These are phyloP conservation scores for Rubia peregrina DNA, from an alignment of 305 asterid species.

Conservation along the genomic window DNA sequence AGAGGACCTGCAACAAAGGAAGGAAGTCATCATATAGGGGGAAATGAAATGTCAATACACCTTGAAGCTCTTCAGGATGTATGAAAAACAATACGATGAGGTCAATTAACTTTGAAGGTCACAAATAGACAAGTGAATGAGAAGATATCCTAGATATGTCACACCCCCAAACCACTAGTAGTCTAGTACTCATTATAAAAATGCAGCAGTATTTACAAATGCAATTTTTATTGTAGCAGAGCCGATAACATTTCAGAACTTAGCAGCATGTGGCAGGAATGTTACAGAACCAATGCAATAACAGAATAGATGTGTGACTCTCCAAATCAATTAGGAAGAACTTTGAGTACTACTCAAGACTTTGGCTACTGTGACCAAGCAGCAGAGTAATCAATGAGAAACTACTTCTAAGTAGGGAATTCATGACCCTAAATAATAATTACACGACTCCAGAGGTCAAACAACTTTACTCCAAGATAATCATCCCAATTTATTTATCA, in stretches of 20 bases:
- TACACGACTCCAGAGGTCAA: not conserved
- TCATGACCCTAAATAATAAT: not conserved
- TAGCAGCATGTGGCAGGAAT: not conserved
- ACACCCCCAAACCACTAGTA: not conserved
- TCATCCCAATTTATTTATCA: not conserved
- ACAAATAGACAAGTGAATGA: not conserved
- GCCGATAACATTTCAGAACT: not conserved
- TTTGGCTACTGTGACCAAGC: not conserved
- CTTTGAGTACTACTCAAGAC: not conserved
- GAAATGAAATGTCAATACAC: not conserved
- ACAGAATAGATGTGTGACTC: not conserved
- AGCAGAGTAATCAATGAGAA: not conserved
- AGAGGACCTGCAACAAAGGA: constrained; percentile 27
- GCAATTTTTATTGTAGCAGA: not conserved
- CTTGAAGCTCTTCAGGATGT: not conserved
- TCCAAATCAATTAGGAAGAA: not conserved
- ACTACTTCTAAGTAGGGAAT: not conserved
- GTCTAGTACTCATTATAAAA: not conserved
- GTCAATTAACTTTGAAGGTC: no score
- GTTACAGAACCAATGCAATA: not conserved
- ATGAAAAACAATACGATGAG: no score
- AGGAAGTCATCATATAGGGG: not conserved
- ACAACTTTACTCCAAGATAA: not conserved
- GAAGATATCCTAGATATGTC: no score
- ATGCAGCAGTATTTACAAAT: not conserved